These are phyloP conservation scores for Diaporthe velutina DNA, from an alignment of 2,329 filamentous ascomycete genomes.

Conservation along the genomic window DNA sequence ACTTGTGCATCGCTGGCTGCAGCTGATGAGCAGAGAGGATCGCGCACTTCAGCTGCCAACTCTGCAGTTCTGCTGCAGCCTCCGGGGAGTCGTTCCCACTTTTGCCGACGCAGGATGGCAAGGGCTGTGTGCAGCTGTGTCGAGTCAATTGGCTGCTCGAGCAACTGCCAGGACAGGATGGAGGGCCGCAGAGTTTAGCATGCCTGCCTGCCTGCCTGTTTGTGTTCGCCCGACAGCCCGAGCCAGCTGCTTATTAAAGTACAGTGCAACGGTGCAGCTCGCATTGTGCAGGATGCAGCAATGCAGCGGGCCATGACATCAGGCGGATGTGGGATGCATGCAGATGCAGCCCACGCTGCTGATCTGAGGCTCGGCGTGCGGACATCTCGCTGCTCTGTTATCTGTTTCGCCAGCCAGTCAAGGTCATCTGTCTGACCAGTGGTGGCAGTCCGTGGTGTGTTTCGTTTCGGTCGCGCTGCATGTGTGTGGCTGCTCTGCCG, in stretches of 20 bases:
- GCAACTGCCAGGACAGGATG: not conserved
- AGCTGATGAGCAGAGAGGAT: not conserved
- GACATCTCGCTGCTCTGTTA: not conserved
- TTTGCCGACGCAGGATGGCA: not conserved
- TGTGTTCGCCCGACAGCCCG: slow-evolving; percentile 14
- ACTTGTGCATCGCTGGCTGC: not conserved
- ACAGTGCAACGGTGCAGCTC: no score
- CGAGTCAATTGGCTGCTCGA: slow-evolving; percentile 4
- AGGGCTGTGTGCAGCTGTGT: not conserved
- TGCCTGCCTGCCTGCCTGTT: not conserved
- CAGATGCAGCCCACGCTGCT: not conserved
- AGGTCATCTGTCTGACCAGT: not conserved
- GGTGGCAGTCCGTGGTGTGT: not conserved
- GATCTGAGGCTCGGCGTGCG: slow-evolving; percentile 15
- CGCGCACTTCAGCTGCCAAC: slow-evolving; percentile 5
- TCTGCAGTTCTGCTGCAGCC: not conserved
- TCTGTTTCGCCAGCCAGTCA: not conserved
- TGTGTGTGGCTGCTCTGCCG: not conserved
- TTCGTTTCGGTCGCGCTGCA: not conserved
- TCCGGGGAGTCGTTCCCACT: not conserved
- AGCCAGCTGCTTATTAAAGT: not conserved
- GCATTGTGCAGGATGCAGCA: not conserved
- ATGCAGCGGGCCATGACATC: slow-evolving; percentile 24
- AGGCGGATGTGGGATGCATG: slow-evolving; percentile 22
- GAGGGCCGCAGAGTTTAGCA: not conserved